Base-by-base conservation (phyloP, 1,284 basidiomycete genomes). In the Rhodotorula sp. region DNA sequence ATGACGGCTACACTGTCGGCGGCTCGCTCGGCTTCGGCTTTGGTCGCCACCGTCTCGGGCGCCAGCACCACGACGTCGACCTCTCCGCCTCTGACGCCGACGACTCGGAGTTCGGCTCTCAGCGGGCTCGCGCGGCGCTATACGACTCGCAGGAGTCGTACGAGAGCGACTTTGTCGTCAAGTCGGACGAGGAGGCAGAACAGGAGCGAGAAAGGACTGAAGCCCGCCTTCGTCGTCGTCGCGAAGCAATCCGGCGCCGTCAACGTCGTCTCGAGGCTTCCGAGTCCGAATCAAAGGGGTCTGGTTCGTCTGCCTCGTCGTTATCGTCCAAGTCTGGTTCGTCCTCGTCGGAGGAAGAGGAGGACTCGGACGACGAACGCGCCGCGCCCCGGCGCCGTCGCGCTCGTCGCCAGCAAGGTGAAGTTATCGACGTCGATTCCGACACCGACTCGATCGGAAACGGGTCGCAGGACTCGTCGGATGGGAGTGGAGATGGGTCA, bases 401-500 rank as follows among this genome's bases (percentile, higher is more conserved):
- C 27, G 29, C 13, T 9, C 15, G 46, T 10, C 56, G 46, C 24
- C n/a, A 51, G 46, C 30, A 36, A 22, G 46, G 58, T 46, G 46
- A 59, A 10, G 30, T 47, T 5, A 39, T 56, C 27, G 59, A 53
- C 27, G 44, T 15, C 39, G 39, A 17, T 44, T 44, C 39, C 39
- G 39, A 44, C 39, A 44, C 39, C 9, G 39, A 44, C 11, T 44
- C 13, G 39, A 32, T 32, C 46, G 46, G 32, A 5, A 59, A 66
- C 30, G 64, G 57, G 13, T 66, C 39, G 39, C 39, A 8, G 11
- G 39, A 17, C 39, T 44, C 39, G 39, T 44, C 39, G 7, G 11
- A 67, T 36, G 59, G 53, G 22, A 36, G 22, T 27, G 65, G 62
- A 22, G 65, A n/a, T 32, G 57, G 47, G 39, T 67, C 64, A 49